Percentiles rank a stretch among this genome's conserved stretches.
Conservation (phyloP, 345 rosid species). For the thale cress (Arabidopsis thaliana) region TAIR10.1 NC_003070.9:21142001-21142500, state of each 20-base stretch:
- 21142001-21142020: background rate
- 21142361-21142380: background rate
- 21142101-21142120: constrained; percentile 45
- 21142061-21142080: background rate
- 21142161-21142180: background rate
- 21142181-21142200: constrained; percentile 6
- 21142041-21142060: background rate
- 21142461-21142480: constrained; percentile 8
- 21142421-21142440: background rate
- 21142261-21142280: constrained; percentile 98
- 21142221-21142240: constrained; percentile 18
- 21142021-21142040: constrained; percentile 1
- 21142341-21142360: background rate
- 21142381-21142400: background rate
- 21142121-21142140: constrained; percentile 47
- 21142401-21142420: constrained; percentile 3
- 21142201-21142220: constrained; percentile 2
- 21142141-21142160: constrained; percentile 60
- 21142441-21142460: constrained; percentile 11
- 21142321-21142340: constrained; percentile 92
- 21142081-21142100: constrained; percentile 43
- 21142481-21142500: constrained; percentile 1
- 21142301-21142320: constrained; percentile 96
- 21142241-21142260: constrained; percentile 50
- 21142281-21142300: constrained; percentile 88